Conservation (phyloP, 1,139 yeast species). For the Komagataea norvegica region DNA sequence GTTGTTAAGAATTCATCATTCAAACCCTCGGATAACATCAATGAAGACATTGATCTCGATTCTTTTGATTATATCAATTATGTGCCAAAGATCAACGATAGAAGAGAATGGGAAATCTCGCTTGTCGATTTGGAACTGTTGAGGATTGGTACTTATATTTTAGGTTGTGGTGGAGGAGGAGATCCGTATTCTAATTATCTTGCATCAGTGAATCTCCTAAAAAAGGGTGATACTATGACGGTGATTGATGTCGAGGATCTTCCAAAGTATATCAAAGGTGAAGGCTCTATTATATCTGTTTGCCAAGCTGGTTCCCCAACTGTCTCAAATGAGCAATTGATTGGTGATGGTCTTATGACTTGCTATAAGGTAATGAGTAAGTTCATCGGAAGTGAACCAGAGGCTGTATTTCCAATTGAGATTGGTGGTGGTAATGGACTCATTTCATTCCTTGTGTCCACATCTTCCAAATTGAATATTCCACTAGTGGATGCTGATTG, state of each 20-base stretch:
- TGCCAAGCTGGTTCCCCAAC: conserved; percentile 46
- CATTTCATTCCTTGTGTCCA: conserved; percentile 30
- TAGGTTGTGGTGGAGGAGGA: conserved; percentile 51
- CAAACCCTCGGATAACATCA: not conserved
- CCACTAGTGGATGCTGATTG: conserved; percentile 40
- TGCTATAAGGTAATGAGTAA: conserved; percentile 31
- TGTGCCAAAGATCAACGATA: conserved; percentile 31
- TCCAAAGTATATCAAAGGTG: conserved; percentile 20
- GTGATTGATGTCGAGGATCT: conserved; percentile 36
- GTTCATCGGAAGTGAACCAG: conserved; percentile 27
- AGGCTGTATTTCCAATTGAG: conserved; percentile 35
- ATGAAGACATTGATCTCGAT: conserved; percentile 9
- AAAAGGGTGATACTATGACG: conserved; percentile 32
- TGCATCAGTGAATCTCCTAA: conserved; percentile 32
- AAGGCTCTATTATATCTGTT: conserved; percentile 23
- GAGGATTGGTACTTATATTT: conserved; percentile 39
- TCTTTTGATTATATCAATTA: conserved; percentile 30
- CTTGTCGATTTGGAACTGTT: conserved; percentile 39
- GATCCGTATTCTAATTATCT: conserved; percentile 38
- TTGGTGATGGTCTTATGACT: conserved; percentile 33
- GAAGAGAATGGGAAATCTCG: conserved; percentile 38
- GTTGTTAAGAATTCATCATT: conserved; percentile 14
- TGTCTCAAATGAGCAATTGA: conserved; percentile 38
- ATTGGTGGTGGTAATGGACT: conserved; percentile 44
- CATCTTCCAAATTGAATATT: conserved; percentile 29